Conservation (phyloP, 2,329 filamentous ascomycete species). For the Xylariaceae sp. region DNA sequence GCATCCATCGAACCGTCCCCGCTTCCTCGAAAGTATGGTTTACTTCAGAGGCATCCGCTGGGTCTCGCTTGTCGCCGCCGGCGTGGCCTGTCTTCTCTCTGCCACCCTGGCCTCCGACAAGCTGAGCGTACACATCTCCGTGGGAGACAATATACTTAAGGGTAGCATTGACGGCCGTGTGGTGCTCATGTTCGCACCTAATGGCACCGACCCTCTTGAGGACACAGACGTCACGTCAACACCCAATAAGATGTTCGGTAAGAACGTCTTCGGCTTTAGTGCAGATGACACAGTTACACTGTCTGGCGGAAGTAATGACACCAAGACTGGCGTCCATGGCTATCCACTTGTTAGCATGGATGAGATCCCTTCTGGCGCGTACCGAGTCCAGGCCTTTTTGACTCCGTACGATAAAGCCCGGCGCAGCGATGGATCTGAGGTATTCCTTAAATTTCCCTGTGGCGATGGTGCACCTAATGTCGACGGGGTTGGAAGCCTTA, state of each 20-base stretch:
- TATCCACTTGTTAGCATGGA: constrained; percentile 27
- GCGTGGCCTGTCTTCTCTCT: constrained; percentile 15
- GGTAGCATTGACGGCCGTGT: constrained; percentile 29
- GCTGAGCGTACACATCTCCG: constrained; percentile 33
- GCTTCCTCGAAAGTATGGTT: constrained; percentile 21
- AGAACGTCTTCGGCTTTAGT: constrained; percentile 29
- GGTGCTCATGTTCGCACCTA: constrained; percentile 35
- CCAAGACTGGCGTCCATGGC: constrained; percentile 26
- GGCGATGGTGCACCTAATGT: constrained; percentile 31
- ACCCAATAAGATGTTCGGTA: constrained; percentile 34
- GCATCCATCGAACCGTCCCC: too few relatives aligned
- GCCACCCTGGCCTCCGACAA: constrained; percentile 1
- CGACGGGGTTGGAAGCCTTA: constrained; percentile 29
- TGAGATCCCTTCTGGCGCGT: constrained; percentile 26
- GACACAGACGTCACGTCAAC: constrained; percentile 32
- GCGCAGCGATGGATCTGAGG: constrained; percentile 28
- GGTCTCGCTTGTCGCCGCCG: constrained; percentile 19
- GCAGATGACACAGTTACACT: constrained; percentile 22
- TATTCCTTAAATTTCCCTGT: constrained; percentile 30
- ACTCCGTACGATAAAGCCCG: constrained; percentile 28
- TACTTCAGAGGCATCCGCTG: constrained; percentile 15
- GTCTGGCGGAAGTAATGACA: constrained; percentile 16
- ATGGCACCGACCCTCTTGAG: constrained; percentile 31
- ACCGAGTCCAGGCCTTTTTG: constrained; percentile 32
- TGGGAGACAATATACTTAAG: constrained; percentile 29